Conservation (phyloP, 73 alveolate genomes). For the Paramecium bursaria region DNA sequence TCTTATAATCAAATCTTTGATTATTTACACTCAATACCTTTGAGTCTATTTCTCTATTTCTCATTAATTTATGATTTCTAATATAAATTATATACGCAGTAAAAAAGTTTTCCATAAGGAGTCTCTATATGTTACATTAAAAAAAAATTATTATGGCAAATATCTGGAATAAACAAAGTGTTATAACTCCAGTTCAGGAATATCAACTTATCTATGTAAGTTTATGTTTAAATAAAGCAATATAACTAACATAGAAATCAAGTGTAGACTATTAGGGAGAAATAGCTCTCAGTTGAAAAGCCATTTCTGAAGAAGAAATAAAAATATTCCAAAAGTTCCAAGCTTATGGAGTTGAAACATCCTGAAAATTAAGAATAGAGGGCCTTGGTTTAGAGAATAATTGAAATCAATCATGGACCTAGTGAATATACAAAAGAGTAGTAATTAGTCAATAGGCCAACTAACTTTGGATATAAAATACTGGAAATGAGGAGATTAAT, state of each 20-base stretch:
- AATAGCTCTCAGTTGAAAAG: conserved; percentile 12
- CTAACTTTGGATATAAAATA: conserved; percentile 56
- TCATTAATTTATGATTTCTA: conserved; percentile 4
- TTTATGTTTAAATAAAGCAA: neutral
- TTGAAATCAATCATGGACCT: conserved; percentile 13
- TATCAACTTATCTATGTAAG: conserved; percentile 19
- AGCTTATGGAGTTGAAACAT: conserved; percentile 23
- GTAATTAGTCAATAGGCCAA: conserved; percentile 5
- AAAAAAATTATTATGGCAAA: conserved; percentile 23
- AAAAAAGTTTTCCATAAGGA: conserved; percentile 24
- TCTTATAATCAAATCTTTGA: conserved; percentile 33
- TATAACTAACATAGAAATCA: conserved; percentile 22
- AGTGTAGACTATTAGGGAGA: conserved; percentile 15
- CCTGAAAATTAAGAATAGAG: conserved; percentile 30
- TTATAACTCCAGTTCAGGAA: conserved; percentile 42
- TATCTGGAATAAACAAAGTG: conserved; percentile 38
- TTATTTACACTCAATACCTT: neutral
- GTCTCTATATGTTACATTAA: conserved; percentile 23
- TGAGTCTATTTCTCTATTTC: conserved; percentile 3
- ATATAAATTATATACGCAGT: conserved; percentile 24
- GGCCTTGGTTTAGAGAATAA: conserved; percentile 7
- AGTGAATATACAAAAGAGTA: neutral
- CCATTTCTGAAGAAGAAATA: conserved; percentile 41
- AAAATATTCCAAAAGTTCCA: neutral
- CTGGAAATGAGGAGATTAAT: conserved; percentile 48